These are phyloP conservation scores for Vigna angularis DNA, from an alignment of 306 rosid species.

Conservation along the genomic window DNA sequence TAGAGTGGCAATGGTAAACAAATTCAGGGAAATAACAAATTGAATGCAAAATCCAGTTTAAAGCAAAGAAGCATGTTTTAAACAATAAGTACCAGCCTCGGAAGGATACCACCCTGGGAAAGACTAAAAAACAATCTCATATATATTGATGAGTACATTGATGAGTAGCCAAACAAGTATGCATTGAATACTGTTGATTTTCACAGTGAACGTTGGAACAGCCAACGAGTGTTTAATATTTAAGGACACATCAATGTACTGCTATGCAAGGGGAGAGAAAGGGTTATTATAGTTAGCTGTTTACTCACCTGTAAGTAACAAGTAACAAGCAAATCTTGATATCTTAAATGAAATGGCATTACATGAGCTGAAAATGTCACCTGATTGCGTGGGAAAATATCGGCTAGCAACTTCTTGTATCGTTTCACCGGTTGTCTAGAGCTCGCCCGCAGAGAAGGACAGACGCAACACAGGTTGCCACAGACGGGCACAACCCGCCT, in stretches of 20 bases:
- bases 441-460: conserved; percentile 91
- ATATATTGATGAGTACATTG: neutral
- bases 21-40: neutral
- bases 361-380: conserved; percentile 50
- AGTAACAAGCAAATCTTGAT: conserved; percentile 24
- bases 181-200: neutral
- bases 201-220: conserved; percentile 12
- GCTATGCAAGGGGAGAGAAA: neutral
- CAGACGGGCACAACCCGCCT: conserved; percentile 97
- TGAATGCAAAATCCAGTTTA: neutral
- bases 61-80: conserved; percentile 10
- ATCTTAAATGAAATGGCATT: neutral
- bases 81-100: neutral
- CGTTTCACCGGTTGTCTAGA: conserved; percentile 97
- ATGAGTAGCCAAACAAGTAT: conserved; percentile 11
- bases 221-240: neutral
- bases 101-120: neutral
- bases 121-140: conserved; percentile 1
- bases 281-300: neutral
- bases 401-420: conserved; percentile 84
- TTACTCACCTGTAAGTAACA: conserved; percentile 8
- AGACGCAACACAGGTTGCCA: conserved; percentile 84
- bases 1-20: neutral
- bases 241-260: conserved; percentile 3
- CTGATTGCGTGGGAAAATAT: conserved; percentile 88